phyloP scores from a whole-genome alignment of 192 early-diverging fungal genomes.

The Backusella luteola region DNA sequence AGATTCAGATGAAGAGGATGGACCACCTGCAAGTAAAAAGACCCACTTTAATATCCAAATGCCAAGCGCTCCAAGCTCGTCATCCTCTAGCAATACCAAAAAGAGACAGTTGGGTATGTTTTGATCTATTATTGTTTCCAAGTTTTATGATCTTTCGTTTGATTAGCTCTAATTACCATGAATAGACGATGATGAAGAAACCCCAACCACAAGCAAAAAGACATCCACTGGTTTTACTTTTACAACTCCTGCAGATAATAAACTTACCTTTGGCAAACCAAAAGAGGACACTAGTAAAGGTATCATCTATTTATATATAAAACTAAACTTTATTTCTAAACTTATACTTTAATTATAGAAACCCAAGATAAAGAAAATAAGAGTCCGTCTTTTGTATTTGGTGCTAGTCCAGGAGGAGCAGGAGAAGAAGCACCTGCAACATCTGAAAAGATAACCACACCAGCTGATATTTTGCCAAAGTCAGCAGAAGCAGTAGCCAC shows the following conservation, averaged over 20 bases:
- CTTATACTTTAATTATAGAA: neutral
- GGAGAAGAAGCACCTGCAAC: neutral
- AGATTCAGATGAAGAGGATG: neutral
- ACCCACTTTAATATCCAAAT: neutral
- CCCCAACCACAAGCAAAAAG: neutral
- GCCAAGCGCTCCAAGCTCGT: neutral
- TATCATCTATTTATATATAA: neutral
- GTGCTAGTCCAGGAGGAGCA: neutral
- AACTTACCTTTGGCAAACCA: neutral
- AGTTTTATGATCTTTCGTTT: neutral
- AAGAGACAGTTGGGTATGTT: conserved; percentile 1
- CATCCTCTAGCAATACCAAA: neutral
- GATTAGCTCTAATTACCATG: neutral
- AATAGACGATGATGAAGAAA: neutral
- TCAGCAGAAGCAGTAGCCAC: neutral
- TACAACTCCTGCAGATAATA: neutral
- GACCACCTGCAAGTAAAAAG: neutral
- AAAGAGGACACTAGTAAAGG: neutral
- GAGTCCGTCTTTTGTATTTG: neutral
- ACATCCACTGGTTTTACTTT: neutral
- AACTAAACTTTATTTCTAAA: too few relatives aligned
- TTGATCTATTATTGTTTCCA: neutral
- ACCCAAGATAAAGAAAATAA: neutral
- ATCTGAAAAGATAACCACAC: neutral
- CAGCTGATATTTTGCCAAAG: neutral